Conservation (phyloP, 345 rosid genomes). For the Salix dunnii region DNA sequence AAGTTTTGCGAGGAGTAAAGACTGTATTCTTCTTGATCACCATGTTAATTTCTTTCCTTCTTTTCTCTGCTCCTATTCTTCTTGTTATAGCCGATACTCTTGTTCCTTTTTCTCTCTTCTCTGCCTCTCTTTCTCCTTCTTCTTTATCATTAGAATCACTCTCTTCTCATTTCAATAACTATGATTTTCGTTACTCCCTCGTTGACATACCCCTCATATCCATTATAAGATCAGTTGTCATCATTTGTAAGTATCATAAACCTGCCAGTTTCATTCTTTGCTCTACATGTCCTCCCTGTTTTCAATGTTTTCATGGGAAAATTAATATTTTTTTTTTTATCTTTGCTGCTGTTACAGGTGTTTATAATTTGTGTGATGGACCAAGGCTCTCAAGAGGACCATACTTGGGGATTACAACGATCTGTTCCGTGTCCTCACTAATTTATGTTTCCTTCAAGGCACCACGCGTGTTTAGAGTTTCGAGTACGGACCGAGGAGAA, state of each 20-base stretch:
- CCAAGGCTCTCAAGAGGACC: conserved; percentile 76
- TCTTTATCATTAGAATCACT: conserved; percentile 30
- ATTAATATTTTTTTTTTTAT: not conserved
- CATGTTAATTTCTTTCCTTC: conserved; percentile 68
- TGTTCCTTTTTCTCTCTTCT: conserved; percentile 75
- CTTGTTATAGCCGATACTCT: conserved; percentile 73
- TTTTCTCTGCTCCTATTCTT: conserved; percentile 81
- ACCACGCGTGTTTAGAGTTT: conserved; percentile 52
- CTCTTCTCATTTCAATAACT: conserved; percentile 39
- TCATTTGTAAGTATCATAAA: conserved; percentile 60
- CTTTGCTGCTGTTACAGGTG: conserved; percentile 38
- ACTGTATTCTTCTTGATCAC: conserved; percentile 67
- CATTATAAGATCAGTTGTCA: conserved; percentile 70
- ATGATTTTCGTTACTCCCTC: conserved; percentile 76
- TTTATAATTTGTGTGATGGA: conserved; percentile 83
- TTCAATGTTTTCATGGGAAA: not conserved
- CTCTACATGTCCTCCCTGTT: not conserved
- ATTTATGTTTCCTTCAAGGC: conserved; percentile 76
- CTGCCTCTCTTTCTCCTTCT: conserved; percentile 48
- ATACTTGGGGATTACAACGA: conserved; percentile 62
- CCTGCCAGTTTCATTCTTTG: not conserved
- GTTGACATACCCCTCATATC: conserved; percentile 79
- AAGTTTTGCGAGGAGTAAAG: conserved; percentile 55
- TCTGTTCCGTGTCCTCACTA: conserved; percentile 66
- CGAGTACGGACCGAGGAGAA: conserved; percentile 39